Base-by-base conservation (phyloP, 2,329 filamentous ascomycete species). In the Colletotrichum lini region DNA sequence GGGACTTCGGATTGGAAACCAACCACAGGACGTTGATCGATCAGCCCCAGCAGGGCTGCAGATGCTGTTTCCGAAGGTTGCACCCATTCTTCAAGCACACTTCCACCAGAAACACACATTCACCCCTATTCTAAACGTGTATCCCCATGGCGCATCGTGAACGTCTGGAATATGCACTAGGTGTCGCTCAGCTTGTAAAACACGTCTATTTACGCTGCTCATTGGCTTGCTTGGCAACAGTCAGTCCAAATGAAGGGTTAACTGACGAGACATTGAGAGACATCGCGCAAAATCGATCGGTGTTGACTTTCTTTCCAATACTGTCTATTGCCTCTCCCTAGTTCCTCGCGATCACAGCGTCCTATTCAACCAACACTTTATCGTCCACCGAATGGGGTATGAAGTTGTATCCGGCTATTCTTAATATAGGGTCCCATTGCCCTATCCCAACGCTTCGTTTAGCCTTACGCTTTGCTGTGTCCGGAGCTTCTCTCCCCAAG, bases 11-110 rank as follows among this genome's bases (percentile, higher is more conserved):
- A 61, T 42, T 60, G 15, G 44, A 18, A 23, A 26, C 56, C 67
- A 66, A 67, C 23, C n/a, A 66, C 16, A 18, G 47, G 4, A n/a
- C 15, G 56, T 23, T 21, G 42, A 3, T 21, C 65, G 16, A 13
- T n/a, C 49, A 70, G 42, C 59, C 35, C 53, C 67, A 42, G 50
- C 63, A 70, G 63, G 67, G 67, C 67, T 70, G 67, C 67, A 62
- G 26, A 63, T 23, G 30, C 65, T 53, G 18, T 64, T 56, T 12
- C 50, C 38, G 49, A 23, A 49, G 15, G 16, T 62, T 62, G 23
- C 35, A 10, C 6, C 45, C 47, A 35, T 52, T 52, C 40, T 44
- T 54, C 60, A 45, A 64, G 44, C 49, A 23, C 38, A 23, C 44
- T 21, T 35, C 23, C 3, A 40, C 26, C 12, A 23, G 26, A 23